A percentile compares a stretch with the other conserved stretches of the same genome.
phyloP scores from a whole-genome alignment of 1,139 yeast genomes.

The Saccharomyces hybrid region DNA sequence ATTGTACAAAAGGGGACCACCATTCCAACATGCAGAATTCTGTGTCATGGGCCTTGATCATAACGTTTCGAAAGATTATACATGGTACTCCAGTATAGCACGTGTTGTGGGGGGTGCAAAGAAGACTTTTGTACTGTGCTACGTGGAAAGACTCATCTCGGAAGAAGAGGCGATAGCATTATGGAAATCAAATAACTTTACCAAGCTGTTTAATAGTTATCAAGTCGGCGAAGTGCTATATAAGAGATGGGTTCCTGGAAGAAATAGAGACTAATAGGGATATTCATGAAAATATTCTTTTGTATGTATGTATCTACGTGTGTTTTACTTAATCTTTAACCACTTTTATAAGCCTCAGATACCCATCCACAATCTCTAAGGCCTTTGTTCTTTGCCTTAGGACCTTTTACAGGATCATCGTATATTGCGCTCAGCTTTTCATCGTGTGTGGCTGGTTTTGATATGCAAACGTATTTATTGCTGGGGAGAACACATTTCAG shows the following conservation, averaged over 20 bases:
- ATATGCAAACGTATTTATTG: conserved; percentile 62
- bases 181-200: conserved; percentile 24
- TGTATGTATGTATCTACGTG: neutral
- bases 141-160: conserved; percentile 49
- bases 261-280: conserved; percentile 62
- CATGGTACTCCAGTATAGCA: conserved; percentile 45
- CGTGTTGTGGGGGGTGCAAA: conserved; percentile 85
- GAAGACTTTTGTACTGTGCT: conserved; percentile 64
- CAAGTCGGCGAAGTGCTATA: conserved; percentile 57
- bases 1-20: conserved; percentile 86
- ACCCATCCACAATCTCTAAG: conserved; percentile 79
- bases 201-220: conserved; percentile 34
- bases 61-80: conserved; percentile 21
- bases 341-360: conserved; percentile 33
- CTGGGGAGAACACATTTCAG: conserved; percentile 70
- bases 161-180: conserved; percentile 27
- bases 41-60: conserved; percentile 53
- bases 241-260: conserved; percentile 76
- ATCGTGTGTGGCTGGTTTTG: conserved; percentile 55
- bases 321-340: neutral
- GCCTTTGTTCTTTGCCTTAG: conserved; percentile 44
- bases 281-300: neutral
- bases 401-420: conserved; percentile 46
- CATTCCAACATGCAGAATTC: conserved; percentile 88
- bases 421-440: conserved; percentile 32